Conservation (phyloP, 345 rosid genomes). For the Arabidopsis thaliana region DNA sequence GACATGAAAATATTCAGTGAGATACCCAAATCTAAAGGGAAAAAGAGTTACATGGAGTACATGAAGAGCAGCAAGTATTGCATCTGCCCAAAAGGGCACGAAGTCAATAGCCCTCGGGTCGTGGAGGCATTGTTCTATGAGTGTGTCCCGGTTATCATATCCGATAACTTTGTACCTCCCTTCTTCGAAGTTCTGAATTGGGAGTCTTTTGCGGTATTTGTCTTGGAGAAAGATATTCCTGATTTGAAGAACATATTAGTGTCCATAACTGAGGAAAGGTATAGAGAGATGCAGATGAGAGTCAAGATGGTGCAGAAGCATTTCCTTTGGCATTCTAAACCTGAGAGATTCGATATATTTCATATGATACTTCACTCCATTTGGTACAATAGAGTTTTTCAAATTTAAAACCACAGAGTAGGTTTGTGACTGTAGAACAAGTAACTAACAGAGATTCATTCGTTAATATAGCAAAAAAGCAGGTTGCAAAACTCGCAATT, state of each 20-base stretch:
- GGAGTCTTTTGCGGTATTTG: conserved; percentile 90
- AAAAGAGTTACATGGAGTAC: conserved; percentile 66
- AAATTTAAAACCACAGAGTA: conserved; percentile 46
- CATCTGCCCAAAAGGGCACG: conserved; percentile 90
- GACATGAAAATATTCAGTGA: conserved; percentile 79
- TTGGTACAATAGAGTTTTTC: conserved; percentile 87
- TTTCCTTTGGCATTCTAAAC: conserved; percentile 89
- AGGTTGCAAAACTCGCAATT: not conserved
- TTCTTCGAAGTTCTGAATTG: conserved; percentile 81
- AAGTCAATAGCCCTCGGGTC: conserved; percentile 92
- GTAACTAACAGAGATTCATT: conserved; percentile 19
- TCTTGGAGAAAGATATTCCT: conserved; percentile 84
- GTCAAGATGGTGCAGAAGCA: conserved; percentile 87
- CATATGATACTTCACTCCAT: conserved; percentile 94
- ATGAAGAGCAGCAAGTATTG: conserved; percentile 98
- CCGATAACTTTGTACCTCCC: conserved; percentile 91
- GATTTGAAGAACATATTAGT: conserved; percentile 76
- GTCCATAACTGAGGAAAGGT: conserved; percentile 65
- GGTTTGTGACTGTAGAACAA: not conserved
- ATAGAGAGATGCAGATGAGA: conserved; percentile 68
- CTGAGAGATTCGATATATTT: conserved; percentile 80
- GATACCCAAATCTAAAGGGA: conserved; percentile 65
- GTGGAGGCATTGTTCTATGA: conserved; percentile 89
- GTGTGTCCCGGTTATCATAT: conserved; percentile 93
- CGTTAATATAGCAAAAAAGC: not conserved